Evolutionary conservation across 106 monocot genomes (phyloP), one percentile per base, ranked within the genome.

Genomic region (Allium fistulosum): DNA sequence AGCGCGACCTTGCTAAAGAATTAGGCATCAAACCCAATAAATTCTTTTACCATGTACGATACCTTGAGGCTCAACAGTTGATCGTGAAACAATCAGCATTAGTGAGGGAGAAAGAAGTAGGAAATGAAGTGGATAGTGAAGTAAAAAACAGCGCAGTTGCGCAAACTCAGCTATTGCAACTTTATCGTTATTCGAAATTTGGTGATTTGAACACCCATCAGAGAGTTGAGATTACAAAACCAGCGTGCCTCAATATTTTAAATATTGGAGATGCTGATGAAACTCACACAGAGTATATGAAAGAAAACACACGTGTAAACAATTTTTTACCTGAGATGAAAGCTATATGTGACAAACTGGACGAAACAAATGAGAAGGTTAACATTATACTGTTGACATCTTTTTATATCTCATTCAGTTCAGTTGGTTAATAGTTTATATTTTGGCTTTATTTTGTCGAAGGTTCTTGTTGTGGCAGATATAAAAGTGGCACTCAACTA

Each of bases 281-380:
- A 37, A 28, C 57, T 48, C 50, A 50, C 51, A 64, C 65, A 26
- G 65, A 83, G 26, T 57, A 55, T 72, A 26, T 55, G 18, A 80
- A 78, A 58, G 82, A 85, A 71, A 80, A 85, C 80, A 59, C 83
- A 17, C 69, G 47, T 14, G 52, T 90, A 56, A 77, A 80, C 48
- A 83, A 85, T 74, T 85, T 48, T 75, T 65, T 85, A 50, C 90
- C 90, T 62, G 90, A 75, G 62, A 90, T 90, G 90, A 83, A 78
- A 77, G 78, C 80, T 71, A 70, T 90, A 56, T 90, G 90, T 75
- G 83, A 85, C 73, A 85, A 80, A 71, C 80, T 90, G 47, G 82
- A 85, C 56, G 78, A 78, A 76, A 67, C 79, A 26, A 50, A 68
- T 58, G 82, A 69, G 68, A 90, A 90, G 90, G 90, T 89, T 61